Percentiles rank a stretch among this genome's conserved stretches.
Evolutionary conservation across 306 rosid genomes (phyloP).

Genomic region (Hippophae gyantsensis): DNA sequence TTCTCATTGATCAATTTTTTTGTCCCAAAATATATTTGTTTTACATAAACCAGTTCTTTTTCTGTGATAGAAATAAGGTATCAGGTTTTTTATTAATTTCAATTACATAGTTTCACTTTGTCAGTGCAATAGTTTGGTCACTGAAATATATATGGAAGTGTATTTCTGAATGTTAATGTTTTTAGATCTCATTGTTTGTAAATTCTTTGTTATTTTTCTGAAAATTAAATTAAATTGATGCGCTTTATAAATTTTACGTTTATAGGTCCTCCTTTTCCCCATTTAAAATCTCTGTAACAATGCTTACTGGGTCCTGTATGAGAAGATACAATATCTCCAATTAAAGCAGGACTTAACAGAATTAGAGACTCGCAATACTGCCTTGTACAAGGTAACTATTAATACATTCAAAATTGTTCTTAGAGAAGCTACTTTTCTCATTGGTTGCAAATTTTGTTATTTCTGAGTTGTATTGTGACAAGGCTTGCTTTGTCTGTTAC

Average conservation of each 20-base stretch:
- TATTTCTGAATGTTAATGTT: constrained; percentile 28
- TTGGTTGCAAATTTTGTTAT: too few species aligned
- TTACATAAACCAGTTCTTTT: constrained; percentile 24
- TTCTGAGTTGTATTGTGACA: too few species aligned
- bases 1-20: constrained; percentile 31
- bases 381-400: constrained; percentile 70
- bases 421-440: neutral
- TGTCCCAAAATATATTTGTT: constrained; percentile 25
- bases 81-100: constrained; percentile 16
- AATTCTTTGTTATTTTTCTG: too few species aligned
- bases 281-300: neutral
- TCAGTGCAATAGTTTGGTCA: constrained; percentile 27
- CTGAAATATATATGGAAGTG: constrained; percentile 21
- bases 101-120: constrained; percentile 27
- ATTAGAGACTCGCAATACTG: constrained; percentile 59
- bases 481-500: neutral
- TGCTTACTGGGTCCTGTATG: constrained; percentile 5
- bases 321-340: constrained; percentile 52
- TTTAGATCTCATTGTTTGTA: neutral
- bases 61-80: too few species aligned
- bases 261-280: neutral
- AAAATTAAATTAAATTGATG: too few species aligned
- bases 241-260: neutral
- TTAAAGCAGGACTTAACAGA: constrained; percentile 72
- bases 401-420: neutral